These are phyloP conservation scores for Geotrichum europaeum DNA, from an alignment of 1,139 yeast genomes.

Conservation along the genomic window DNA sequence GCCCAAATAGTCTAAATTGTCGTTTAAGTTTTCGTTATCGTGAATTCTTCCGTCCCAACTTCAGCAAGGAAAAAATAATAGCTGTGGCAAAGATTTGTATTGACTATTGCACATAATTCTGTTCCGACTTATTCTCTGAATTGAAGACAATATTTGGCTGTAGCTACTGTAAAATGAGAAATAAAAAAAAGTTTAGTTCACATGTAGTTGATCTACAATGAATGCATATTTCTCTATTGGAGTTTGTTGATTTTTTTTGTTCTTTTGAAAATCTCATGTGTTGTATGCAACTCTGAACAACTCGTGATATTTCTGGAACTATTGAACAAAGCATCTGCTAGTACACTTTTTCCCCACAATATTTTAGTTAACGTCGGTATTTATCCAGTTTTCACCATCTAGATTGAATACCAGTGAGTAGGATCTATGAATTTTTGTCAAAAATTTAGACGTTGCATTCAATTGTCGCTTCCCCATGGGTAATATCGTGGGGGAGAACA, in stretches of 20 bases:
- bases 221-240: not conserved
- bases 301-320: not conserved
- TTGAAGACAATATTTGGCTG: not conserved
- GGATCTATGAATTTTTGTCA: not conserved
- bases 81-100: not conserved
- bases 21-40: not conserved
- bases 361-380: not conserved
- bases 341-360: not conserved
- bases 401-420: not conserved
- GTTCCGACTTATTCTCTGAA: not conserved
- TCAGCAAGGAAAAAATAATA: not conserved
- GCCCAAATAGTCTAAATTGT: not conserved
- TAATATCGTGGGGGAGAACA: not conserved
- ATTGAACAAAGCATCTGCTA: not conserved
- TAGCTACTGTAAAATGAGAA: not conserved
- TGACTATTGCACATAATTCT: not conserved
- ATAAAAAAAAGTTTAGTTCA: not conserved
- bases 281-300: not conserved
- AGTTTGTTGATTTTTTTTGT: not conserved
- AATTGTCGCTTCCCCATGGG: not conserved
- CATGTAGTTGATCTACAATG: not conserved
- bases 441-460: not conserved
- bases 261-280: not conserved
- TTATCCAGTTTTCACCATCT: not conserved
- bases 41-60: not conserved